These are phyloP conservation scores for Pseudonitzschia delicatissima DNA, from an alignment of 108 stramenopile genomes.

Conservation along the genomic window DNA sequence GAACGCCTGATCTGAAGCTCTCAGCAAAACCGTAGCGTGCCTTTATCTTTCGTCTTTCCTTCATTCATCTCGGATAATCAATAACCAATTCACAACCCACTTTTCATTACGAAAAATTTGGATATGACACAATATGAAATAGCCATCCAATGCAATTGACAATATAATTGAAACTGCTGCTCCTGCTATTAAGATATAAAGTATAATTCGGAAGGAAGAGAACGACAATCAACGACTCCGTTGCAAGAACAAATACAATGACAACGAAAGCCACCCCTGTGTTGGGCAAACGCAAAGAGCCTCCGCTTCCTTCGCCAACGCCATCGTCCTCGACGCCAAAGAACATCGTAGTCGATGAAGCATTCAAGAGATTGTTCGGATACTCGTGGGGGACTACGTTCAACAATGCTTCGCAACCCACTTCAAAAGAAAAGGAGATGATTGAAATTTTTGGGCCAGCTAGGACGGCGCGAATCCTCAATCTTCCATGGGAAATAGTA, in stretches of 20 bases:
- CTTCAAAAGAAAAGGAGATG: constrained; percentile 13
- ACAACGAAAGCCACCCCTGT: background rate
- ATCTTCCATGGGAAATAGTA: background rate
- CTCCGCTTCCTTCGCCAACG: background rate
- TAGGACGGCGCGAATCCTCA: constrained; percentile 32
- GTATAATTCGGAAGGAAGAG: too few species aligned
- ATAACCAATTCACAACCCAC: too few species aligned
- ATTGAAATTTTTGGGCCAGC: constrained; percentile 55
- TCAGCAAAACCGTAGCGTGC: too few species aligned
- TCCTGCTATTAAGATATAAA: too few species aligned
- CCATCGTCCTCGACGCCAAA: background rate
- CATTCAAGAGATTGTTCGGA: constrained; percentile 74
- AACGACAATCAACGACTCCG: too few species aligned
- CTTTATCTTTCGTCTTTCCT: too few species aligned
- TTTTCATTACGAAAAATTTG: too few species aligned
- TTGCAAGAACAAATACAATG: background rate
- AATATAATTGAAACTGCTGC: too few species aligned
- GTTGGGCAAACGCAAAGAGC: constrained; percentile 7
- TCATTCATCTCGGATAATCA: too few species aligned
- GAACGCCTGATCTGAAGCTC: too few species aligned
- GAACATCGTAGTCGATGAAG: constrained; percentile 55
- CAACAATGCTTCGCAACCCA: background rate
- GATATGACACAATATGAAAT: too few species aligned
- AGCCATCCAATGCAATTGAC: too few species aligned
- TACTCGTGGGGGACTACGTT: constrained; percentile 51